Base-by-base conservation (phyloP, 208 protist genomes). In the Trypanosoma theileri region DNA sequence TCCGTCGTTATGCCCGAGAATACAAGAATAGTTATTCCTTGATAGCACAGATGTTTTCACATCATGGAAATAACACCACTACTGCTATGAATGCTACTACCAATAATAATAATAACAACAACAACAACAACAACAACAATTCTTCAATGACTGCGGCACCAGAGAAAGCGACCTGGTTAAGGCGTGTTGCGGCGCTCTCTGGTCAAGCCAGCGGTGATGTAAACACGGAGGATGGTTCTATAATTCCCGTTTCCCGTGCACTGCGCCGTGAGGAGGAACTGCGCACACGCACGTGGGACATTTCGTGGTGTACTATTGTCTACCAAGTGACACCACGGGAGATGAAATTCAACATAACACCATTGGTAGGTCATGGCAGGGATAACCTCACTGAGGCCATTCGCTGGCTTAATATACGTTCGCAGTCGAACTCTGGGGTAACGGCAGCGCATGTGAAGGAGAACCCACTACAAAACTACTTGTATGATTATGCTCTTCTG, bases 321-420 rank as follows among this genome's bases (percentile, higher is more conserved):
- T 96, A 96, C 58, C 91, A 96, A 65, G 86, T 92, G 40, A 93
- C 88, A 0, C 86, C 91, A 14, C 77, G 86, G 1, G 91, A 96
- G 56, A 93, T 93, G 85, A 89, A 90, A 79, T 94, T 93, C 59
- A 89, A 96, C 70, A 85, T 96, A 41, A 92, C 88, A 0, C 65
- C 62, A 14, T 54, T 56, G 3, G 84, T 96, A 56, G 88, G 88
- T 17, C 46, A 92, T 59, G 76, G 74, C 8, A 89, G 90, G 73
- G 88, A 92, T 68, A 91, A 85, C 52, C 66, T 96, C 41, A 84
- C 82, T 53, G 79, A 88, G 57, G 87, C 88, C 4, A 87, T 96
- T 44, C 71, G 89, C 52, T 83, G 58, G 28, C 77, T 96, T 12
- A 96, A 96, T 57, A 63, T 77, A 22, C 57, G 57, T 21, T 64